A percentile compares a stretch with the other conserved stretches of the same genome.
Conservation (phyloP, 768 basidiomycete species). For the Agaricus blazei region DNA sequence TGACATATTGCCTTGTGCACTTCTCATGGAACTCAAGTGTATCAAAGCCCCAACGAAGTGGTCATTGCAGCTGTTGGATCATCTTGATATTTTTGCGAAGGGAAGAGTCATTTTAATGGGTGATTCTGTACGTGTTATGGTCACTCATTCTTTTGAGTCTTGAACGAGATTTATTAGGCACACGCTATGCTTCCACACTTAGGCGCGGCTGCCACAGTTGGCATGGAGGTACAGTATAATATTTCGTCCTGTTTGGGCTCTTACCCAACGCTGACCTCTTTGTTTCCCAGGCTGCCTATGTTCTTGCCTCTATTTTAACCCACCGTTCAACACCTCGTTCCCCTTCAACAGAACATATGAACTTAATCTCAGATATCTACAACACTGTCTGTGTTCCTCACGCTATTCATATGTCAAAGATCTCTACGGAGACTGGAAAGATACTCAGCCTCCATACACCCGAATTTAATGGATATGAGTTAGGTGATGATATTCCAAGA, state of each 20-base stretch:
- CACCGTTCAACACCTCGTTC: neutral
- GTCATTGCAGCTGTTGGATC: slow-evolving; percentile 17
- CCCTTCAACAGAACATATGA: neutral
- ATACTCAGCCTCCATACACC: neutral
- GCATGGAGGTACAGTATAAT: slow-evolving; percentile 29
- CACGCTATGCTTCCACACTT: slow-evolving; percentile 45
- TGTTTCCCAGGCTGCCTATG: neutral
- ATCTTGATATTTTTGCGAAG: slow-evolving; percentile 14
- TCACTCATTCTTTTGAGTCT: neutral
- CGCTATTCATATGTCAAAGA: neutral
- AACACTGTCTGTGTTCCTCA: neutral
- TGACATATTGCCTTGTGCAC: neutral
- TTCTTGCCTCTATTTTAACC: neutral
- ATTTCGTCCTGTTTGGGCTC: neutral
- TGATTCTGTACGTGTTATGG: neutral
- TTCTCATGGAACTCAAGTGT: slow-evolving; percentile 11
- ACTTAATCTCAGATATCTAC: neutral
- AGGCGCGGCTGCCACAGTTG: slow-evolving; percentile 45
- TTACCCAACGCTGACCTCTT: neutral
- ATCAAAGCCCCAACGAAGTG: slow-evolving; percentile 16
- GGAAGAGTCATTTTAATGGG: slow-evolving; percentile 16
- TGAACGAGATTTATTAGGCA: slow-evolving; percentile 17
- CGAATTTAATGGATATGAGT: neutral
- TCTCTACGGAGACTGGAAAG: neutral
- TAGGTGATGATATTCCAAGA: neutral